These are phyloP conservation scores for Pinus taeda DNA, from an alignment of 75 land plant genomes.

Conservation along the genomic window DNA sequence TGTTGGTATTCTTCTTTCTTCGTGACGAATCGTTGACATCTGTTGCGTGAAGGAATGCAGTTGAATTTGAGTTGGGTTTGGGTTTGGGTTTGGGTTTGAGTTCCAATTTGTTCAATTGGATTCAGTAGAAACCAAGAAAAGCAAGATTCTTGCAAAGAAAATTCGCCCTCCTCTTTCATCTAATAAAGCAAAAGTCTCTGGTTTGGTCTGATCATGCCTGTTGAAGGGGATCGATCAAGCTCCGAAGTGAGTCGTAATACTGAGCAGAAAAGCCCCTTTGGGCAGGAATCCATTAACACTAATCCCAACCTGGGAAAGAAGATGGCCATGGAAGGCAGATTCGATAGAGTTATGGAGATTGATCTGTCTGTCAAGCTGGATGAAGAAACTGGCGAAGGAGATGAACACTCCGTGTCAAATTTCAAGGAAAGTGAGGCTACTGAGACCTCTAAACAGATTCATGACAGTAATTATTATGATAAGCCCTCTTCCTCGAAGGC, in stretches of 20 bases:
- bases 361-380: constrained; percentile 1
- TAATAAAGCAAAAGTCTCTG: no score
- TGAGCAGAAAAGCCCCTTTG: not conserved
- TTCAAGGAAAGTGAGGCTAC: not conserved
- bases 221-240: not conserved
- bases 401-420: not conserved
- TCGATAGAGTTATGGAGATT: constrained; percentile 4
- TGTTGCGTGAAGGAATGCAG: no score
- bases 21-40: no score
- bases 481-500: not conserved
- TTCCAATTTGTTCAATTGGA: no score
- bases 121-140: no score
- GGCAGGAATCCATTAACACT: not conserved
- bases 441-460: not conserved
- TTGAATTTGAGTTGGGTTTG: no score
- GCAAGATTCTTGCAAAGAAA: no score
- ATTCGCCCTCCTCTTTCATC: no score
- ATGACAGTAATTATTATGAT: not conserved
- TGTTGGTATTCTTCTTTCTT: no score
- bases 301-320: not conserved
- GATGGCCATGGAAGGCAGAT: not conserved
- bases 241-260: not conserved
- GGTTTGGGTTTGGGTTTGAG: no score
- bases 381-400: not conserved
- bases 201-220: not conserved